These are phyloP conservation scores for Zea luxurians DNA, from an alignment of 176 grass and related monocot species.

Conservation along the genomic window DNA sequence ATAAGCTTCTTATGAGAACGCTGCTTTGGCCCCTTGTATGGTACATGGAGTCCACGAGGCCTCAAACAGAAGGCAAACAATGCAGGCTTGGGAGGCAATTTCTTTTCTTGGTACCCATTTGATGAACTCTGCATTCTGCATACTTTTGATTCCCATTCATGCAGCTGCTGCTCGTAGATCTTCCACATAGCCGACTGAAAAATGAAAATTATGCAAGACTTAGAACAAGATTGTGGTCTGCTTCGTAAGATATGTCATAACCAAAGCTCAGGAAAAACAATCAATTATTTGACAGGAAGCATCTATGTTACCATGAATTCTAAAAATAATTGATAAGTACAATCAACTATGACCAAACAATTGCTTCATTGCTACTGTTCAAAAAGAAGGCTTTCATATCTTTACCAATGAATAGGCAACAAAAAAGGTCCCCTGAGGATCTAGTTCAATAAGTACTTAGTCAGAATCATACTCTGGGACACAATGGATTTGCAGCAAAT, in stretches of 20 bases:
- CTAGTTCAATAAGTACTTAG: neutral
- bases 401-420: constrained; percentile 20
- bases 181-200: constrained; percentile 89
- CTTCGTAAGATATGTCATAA: constrained; percentile 1
- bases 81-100: constrained; percentile 57
- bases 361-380: neutral
- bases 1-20: constrained; percentile 86
- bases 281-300: neutral
- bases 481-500: constrained; percentile 3
- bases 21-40: constrained; percentile 70
- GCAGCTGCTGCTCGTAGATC: constrained; percentile 66
- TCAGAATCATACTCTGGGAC: constrained; percentile 12
- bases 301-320: neutral
- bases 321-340: neutral
- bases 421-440: neutral
- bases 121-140: constrained; percentile 50
- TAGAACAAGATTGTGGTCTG: constrained; percentile 3
- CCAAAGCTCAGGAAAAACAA: constrained; percentile 17
- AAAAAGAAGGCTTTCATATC: constrained; percentile 24
- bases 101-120: constrained; percentile 61
- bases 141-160: constrained; percentile 78
- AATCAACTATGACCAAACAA: constrained; percentile 21
- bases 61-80: constrained; percentile 96
- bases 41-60: constrained; percentile 73
- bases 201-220: constrained; percentile 46